Percentiles rank a stretch among this genome's conserved stretches.
Conservation (phyloP, 805 yeast genomes). For the Saccharomyces paradoxus region DNA sequence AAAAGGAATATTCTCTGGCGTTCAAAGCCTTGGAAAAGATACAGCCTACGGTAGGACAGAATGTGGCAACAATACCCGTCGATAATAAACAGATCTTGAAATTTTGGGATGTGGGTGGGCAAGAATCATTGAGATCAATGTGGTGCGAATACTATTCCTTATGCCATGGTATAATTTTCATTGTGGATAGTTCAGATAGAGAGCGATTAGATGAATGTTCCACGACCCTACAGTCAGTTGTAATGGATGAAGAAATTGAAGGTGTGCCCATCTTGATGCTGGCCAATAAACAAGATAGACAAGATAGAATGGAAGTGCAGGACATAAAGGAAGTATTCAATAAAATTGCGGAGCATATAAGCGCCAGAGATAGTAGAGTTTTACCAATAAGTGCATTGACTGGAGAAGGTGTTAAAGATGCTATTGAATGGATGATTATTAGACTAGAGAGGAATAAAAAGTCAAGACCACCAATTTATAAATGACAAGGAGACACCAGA, state of each 20-base stretch:
- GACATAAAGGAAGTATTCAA: conserved; percentile 79
- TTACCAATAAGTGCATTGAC: conserved; percentile 76
- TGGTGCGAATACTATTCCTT: conserved; percentile 83
- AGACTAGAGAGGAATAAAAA: conserved; percentile 46
- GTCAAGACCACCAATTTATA: conserved; percentile 33
- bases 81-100: conserved; percentile 42
- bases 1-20: conserved; percentile 42
- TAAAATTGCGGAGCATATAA: conserved; percentile 69
- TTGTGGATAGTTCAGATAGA: conserved; percentile 85
- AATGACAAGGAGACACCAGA: conserved; percentile 6
- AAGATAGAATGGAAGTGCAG: conserved; percentile 61
- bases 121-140: conserved; percentile 68
- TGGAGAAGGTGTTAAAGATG: conserved; percentile 76
- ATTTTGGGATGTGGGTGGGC: conserved; percentile 97
- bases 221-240: conserved; percentile 46
- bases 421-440: conserved; percentile 80
- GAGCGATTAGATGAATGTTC: conserved; percentile 77
- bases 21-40: conserved; percentile 54
- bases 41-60: conserved; percentile 93
- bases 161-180: conserved; percentile 87
- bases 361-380: conserved; percentile 86
- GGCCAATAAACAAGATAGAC: conserved; percentile 87
- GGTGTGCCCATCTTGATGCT: conserved; percentile 89
- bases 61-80: conserved; percentile 45
- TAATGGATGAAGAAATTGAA: conserved; percentile 52